Evolutionary conservation across 1,284 basidiomycete genomes (phyloP), one percentile per base, ranked within the genome.

Genomic region (Ustilago loliicola): DNA sequence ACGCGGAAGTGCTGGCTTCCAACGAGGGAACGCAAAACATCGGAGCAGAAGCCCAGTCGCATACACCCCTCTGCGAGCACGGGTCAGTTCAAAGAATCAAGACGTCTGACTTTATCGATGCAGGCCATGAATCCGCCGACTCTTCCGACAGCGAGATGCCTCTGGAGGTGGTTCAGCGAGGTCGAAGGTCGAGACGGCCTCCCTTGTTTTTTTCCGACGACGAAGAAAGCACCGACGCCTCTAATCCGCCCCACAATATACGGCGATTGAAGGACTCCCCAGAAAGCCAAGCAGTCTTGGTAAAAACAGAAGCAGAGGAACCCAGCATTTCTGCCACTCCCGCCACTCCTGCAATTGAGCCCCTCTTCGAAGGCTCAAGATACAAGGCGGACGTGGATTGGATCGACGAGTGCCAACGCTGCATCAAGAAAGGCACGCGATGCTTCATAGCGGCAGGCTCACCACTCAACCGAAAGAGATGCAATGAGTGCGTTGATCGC

Each of bases 321-420:
- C 32, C 32, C 32, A 34, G 32, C 5, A 5, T 34, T 11, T 34
- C 13, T 38, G 6, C 36, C 36, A 38, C 36, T 15, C 3, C 15
- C 36, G 3, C 36, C 6, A 38, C 36, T 3, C 36, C 36, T 38
- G 7, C 36, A 3, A 38, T 10, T 15, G 36, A 34, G 32, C 32
- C 5, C 32, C n/a, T 42, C 15, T 5, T 42, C 17, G n/a, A 47
- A 21, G 23, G 11, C 21, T 13, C 2, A 5, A 60, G 10, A 40
- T 60, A 42, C 34, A 15, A 40, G 27, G 2, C 40, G 9, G 57
- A 55, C 25, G 34, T 60, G 0, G 52, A 59, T 19, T 66, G 64
- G 64, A 15, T 48, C 5, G 52, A 60, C 4, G 21, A 21, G 25
- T 66, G 64, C n/a, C 30, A 60, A 27, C 9, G 36, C 10, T 66